phyloP scores from a whole-genome alignment of 495 filamentous ascomycete species.

The Aspergillus diversus region DNA sequence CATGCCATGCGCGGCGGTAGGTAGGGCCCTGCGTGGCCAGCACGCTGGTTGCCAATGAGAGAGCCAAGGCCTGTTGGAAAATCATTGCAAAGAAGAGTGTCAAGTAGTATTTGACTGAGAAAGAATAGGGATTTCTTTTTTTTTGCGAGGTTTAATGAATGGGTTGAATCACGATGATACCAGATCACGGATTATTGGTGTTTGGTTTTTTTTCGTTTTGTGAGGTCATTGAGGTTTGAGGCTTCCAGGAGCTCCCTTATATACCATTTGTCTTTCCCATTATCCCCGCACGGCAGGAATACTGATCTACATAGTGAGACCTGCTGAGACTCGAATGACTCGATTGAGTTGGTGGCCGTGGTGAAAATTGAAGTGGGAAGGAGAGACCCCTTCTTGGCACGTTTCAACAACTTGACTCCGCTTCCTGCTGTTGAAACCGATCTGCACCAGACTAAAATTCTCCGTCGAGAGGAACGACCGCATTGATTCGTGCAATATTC shows the following conservation, averaged over 20 bases:
- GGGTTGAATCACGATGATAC: neutral
- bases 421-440: conserved; percentile 10
- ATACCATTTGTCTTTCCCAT: neutral
- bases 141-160: too few relatives aligned
- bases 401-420: conserved; percentile 8
- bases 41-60: conserved; percentile 15
- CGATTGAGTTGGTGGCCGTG: neutral
- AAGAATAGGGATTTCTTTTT: too few relatives aligned
- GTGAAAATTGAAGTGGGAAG: neutral
- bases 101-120: neutral
- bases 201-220: neutral
- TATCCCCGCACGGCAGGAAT: neutral
- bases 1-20: neutral
- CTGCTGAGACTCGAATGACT: neutral
- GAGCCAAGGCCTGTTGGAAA: neutral
- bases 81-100: neutral
- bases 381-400: neutral
- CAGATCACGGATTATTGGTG: neutral
- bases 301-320: neutral
- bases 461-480: neutral
- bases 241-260: neutral
- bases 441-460: conserved; percentile 1
- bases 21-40: conserved; percentile 17
- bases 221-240: neutral
- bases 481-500: conserved; percentile 16